Evolutionary conservation across 1,284 basidiomycete species (phyloP), one percentile per base, ranked within the genome.

Genomic region (Cystobasidium pallidum): DNA sequence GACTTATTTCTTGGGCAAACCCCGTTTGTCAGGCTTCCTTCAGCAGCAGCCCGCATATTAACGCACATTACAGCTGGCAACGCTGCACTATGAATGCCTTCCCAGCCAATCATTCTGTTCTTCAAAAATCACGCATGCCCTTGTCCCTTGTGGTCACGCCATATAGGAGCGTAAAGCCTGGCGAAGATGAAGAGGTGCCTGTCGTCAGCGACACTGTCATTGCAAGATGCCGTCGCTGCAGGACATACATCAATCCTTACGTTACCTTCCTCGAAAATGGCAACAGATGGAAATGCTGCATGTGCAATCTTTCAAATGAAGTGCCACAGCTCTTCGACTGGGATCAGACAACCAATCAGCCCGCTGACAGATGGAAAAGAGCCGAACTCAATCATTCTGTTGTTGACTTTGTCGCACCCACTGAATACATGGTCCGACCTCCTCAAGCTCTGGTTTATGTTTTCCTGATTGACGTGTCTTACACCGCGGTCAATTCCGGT

Each of bases 271-370:
- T 97, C 80, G 96, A 99, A 80, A 94, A 94, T 74, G 96, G 96
- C 41, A 94, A 94, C 82, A 88, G 94, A 85, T 98, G 96, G 96
- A 92, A 96, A 81, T 99, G 96, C 82, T 97, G 93, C 84, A 94
- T 99, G 92, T 99, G 96, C 83, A 92, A 91, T 78, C 89, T 99
- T 86, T 91, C 91, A 72, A 99, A 99, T 81, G 96, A 99, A 82
- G 95, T 99, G 0, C 96, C 96, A 8, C 94, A 98, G 80, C 85
- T 97, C 67, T 99, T 99, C 80, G 96, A 99, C 82, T 99, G 95
- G 94, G 92, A 99, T 82, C 91, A 94, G 80, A 87, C 86, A 73
- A 89, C 88, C 76, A 97, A 96, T 80, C 90, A 93, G 82, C 94
- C 94, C 17, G 94, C 92, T 7, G 95, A 99, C 82, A 85, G 96